phyloP scores from a whole-genome alignment of 1,139 yeast genomes.

The Taphrina pruni region DNA sequence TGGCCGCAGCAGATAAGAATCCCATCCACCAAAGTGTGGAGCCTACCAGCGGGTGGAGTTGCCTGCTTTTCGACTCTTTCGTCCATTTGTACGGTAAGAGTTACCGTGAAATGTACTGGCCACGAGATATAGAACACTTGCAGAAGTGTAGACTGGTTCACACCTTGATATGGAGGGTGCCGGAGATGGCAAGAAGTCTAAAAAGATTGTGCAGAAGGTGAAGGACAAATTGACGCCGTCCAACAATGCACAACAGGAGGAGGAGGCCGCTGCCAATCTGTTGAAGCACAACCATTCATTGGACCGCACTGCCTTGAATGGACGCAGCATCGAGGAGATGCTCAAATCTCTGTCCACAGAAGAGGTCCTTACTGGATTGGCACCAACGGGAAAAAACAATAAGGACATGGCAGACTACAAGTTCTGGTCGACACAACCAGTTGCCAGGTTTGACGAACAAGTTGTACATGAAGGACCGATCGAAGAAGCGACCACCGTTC shows the following conservation, averaged over 20 bases:
- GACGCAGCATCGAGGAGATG: conserved; percentile 25
- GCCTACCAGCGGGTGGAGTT: too few relatives aligned
- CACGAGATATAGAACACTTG: too few relatives aligned
- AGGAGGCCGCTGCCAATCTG: conserved; percentile 9
- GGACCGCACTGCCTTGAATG: conserved; percentile 12
- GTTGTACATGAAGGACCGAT: conserved; percentile 82
- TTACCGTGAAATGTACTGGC: too few relatives aligned
- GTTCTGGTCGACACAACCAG: conserved; percentile 99
- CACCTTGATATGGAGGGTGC: conserved; percentile 14
- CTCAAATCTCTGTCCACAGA: conserved; percentile 26
- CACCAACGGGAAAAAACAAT: conserved; percentile 48
- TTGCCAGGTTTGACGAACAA: conserved; percentile 69
- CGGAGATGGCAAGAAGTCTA: conserved; percentile 17
- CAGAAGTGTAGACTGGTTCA: neutral
- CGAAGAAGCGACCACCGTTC: conserved; percentile 71
- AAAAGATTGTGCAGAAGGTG: conserved; percentile 14
- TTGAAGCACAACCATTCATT: conserved; percentile 31
- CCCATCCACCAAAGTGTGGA: too few relatives aligned
- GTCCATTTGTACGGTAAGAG: too few relatives aligned
- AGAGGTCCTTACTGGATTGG: conserved; percentile 38
- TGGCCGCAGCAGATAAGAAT: too few relatives aligned
- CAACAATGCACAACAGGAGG: neutral
- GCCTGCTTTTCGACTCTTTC: too few relatives aligned
- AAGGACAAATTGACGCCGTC: conserved; percentile 18
- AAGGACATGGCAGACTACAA: conserved; percentile 88